Percentiles rank a stretch among this genome's conserved stretches.
phyloP scores from a whole-genome alignment of 2,329 filamentous ascomycete species.

The Xylariaceae sp. region DNA sequence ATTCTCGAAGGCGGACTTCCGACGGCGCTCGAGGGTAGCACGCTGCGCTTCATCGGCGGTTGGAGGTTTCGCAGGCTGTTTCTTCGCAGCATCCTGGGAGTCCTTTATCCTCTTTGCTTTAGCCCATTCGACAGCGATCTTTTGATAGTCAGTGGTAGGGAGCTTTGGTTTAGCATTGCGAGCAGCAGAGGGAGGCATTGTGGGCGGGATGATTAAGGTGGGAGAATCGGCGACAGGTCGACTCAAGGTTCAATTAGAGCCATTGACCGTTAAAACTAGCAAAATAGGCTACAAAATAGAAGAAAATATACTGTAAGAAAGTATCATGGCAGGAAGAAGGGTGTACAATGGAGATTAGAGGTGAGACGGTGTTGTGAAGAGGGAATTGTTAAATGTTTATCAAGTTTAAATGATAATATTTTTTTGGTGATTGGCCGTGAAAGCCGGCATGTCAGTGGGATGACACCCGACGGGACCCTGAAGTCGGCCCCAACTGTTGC shows the following conservation, averaged over 20 bases:
- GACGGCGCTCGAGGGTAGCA: conserved; percentile 54
- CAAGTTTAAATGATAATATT: conserved; percentile 8
- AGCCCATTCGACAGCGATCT: conserved; percentile 60
- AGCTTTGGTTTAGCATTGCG: conserved; percentile 38
- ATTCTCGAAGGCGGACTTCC: conserved; percentile 57
- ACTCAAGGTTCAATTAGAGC: conserved; percentile 28
- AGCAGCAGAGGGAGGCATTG: conserved; percentile 18
- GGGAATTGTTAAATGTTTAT: conserved; percentile 3
- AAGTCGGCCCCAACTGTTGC: no score
- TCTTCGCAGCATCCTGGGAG: conserved; percentile 46
- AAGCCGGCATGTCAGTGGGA: no score
- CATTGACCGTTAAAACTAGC: conserved; percentile 32
- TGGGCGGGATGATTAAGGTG: conserved; percentile 7
- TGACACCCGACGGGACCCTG: no score
- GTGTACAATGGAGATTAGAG: background rate
- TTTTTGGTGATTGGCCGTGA: conserved; percentile 1
- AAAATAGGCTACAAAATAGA: background rate
- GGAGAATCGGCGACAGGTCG: conserved; percentile 6
- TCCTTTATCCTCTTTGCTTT: conserved; percentile 59
- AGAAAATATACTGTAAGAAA: conserved; percentile 9
- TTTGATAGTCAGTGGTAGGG: conserved; percentile 54
- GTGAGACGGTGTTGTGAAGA: conserved; percentile 4
- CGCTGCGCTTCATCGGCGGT: conserved; percentile 53
- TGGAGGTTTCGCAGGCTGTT: conserved; percentile 43
- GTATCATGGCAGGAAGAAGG: conserved; percentile 15